Base-by-base conservation (phyloP, 495 filamentous ascomycete species). In the Hypoxylon intermedium region DNA sequence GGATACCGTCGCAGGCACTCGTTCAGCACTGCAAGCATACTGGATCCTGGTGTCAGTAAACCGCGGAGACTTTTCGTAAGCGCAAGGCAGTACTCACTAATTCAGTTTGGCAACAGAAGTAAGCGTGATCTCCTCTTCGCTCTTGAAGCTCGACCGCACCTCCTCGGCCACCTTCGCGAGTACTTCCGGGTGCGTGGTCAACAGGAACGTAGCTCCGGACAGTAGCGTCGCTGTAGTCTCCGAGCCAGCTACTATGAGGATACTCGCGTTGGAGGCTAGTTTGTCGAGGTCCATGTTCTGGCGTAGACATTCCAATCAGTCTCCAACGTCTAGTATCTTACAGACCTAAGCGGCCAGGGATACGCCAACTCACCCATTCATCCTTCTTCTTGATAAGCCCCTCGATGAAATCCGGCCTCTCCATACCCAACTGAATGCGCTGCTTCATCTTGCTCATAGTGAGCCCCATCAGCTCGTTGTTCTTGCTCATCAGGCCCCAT, bases 201-300 rank as follows among this genome's bases (percentile, higher is more conserved):
- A 72, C 19, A 81, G 75, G 53, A 79, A 89, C 0, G 79, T 78
- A 0, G 77, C 72, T 1, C 77, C 80, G 1, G 76, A 73, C 20
- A 90, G 68, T 2, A 81, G 47, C 0, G 85, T 85, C 1, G 85
- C 84, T 1, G 84, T 85, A 2, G 87, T 87, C 53, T 89, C 85
- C 0, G 80, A 83, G 9, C 84, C 83, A 13, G 73, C 83, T n/a
- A 82, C 77, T 20, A 84, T 73, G 5, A 78, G 66, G 20, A 77
- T 62, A 33, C 67, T 68, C 11, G 71, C 76, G 53, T 81, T 83
- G 5, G 67, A 53, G 12, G 69, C 66, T 0, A 82, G 66, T 20
- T 77, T 65, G 13, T 74, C 73, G 11, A 78, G 57, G 9, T 48
- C 51, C 16, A 63, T 46, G n/a, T 11, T 58, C 24, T 26, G 24